A percentile compares a stretch with the other conserved stretches of the same genome.
Conservation (phyloP, 2,329 filamentous ascomycete species). For the Paraphaeosphaeria sporulosa region DNA sequence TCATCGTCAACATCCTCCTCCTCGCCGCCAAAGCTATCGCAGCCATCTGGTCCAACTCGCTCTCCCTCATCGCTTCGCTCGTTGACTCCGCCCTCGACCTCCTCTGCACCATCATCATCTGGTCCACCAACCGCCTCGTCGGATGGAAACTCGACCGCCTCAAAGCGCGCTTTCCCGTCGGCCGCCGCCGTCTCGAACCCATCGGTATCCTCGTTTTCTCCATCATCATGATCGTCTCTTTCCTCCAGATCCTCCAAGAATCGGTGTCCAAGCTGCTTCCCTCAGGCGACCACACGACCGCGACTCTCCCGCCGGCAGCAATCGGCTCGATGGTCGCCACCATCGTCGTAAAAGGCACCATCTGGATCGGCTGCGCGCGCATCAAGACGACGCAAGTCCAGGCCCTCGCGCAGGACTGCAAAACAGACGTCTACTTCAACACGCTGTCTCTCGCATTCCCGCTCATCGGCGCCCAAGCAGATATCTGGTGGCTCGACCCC, state of each 20-base stretch:
- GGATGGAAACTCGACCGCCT: conserved; percentile 58
- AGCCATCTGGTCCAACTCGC: conserved; percentile 63
- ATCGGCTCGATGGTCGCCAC: conserved; percentile 66
- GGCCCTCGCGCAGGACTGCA: conserved; percentile 69
- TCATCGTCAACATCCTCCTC: conserved; percentile 66
- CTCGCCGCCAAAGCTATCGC: conserved; percentile 64
- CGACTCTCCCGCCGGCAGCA: conserved; percentile 60
- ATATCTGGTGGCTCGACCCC: conserved; percentile 73
- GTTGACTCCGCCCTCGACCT: conserved; percentile 69
- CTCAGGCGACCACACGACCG: conserved; percentile 56
- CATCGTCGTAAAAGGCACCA: conserved; percentile 66
- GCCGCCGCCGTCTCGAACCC: conserved; percentile 61
- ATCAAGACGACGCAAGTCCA: conserved; percentile 72
- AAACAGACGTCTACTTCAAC: conserved; percentile 71
- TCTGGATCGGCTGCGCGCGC: conserved; percentile 65
- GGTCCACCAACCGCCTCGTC: conserved; percentile 66
- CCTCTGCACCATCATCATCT: conserved; percentile 67
- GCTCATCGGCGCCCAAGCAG: conserved; percentile 64
- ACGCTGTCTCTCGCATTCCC: conserved; percentile 69
- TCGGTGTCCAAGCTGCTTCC: conserved; percentile 66
- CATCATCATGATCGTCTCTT: conserved; percentile 69
- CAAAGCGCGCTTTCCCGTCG: conserved; percentile 59
- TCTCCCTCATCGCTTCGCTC: conserved; percentile 68
- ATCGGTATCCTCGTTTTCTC: conserved; percentile 70
- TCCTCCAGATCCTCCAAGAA: conserved; percentile 67